phyloP scores from a whole-genome alignment of 2,329 filamentous ascomycete species.

The Xylaria sp. region DNA sequence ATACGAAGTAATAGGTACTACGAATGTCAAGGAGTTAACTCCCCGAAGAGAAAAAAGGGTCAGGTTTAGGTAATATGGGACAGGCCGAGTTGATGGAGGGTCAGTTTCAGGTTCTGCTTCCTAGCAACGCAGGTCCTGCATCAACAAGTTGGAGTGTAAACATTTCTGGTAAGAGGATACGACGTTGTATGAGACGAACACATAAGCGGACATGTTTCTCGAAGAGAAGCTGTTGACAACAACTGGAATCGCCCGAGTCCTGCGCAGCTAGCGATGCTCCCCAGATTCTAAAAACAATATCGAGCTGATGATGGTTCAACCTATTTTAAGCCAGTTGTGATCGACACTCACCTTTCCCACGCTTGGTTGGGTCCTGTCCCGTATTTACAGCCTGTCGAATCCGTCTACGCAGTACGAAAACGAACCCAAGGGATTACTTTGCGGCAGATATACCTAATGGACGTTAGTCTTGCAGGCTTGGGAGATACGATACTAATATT shows the following conservation, averaged over 20 bases:
- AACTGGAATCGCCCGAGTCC: background rate
- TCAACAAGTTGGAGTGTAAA: background rate
- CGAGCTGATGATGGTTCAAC: background rate
- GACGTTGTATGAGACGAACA: no score
- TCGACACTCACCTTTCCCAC: background rate
- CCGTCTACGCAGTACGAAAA: no score
- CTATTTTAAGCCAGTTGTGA: background rate
- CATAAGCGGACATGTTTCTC: no score
- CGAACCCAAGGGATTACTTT: no score
- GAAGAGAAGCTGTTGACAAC: background rate
- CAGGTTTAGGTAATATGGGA: no score
- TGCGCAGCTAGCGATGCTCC: background rate
- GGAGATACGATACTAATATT: no score
- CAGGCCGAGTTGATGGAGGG: background rate
- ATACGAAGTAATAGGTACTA: no score
- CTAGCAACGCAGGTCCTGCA: background rate
- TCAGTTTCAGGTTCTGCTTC: background rate
- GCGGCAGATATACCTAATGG: no score
- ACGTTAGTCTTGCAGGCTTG: no score
- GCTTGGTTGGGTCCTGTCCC: background rate
- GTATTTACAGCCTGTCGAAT: background rate
- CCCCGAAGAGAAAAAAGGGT: no score
- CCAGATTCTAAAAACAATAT: background rate
- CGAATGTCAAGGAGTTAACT: no score
- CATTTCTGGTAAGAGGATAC: background rate